A percentile compares a stretch with the other conserved stretches of the same genome.
These are phyloP conservation scores for Nidularia pulvinata DNA, from an alignment of 768 basidiomycete genomes.

Conservation along the genomic window DNA sequence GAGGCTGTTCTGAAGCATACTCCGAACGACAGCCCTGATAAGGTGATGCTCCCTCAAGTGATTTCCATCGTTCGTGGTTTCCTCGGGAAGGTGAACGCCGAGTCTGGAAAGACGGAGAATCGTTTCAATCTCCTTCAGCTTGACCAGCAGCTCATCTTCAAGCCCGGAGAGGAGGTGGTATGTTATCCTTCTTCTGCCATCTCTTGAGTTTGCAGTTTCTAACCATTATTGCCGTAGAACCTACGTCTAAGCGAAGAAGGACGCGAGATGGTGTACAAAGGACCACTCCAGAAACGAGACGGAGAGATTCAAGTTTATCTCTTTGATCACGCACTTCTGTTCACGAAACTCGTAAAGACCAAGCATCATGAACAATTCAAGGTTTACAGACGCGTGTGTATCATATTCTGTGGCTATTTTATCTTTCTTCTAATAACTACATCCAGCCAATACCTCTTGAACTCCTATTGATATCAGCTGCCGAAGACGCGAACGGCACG, in stretches of 20 bases:
- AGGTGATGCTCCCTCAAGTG: conserved; percentile 72
- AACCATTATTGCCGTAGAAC: no score
- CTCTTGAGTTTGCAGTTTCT: no score
- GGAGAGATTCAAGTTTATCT: conserved; percentile 93
- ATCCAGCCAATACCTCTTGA: conserved; percentile 98
- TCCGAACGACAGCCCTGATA: conserved; percentile 87
- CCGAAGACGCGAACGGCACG: conserved; percentile 57
- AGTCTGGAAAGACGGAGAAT: conserved; percentile 96
- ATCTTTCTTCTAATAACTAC: no score
- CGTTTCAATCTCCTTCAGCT: conserved; percentile 94
- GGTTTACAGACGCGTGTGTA: conserved; percentile 87
- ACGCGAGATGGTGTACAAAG: conserved; percentile 91
- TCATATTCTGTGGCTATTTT: neutral
- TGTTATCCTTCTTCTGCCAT: conserved; percentile 22
- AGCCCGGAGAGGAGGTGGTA: conserved; percentile 89
- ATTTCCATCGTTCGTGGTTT: conserved; percentile 80
- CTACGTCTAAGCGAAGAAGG: conserved; percentile 85
- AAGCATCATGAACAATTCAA: conserved; percentile 91
- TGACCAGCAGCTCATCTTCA: conserved; percentile 88
- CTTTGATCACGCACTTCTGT: conserved; percentile 95
- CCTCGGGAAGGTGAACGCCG: conserved; percentile 85
- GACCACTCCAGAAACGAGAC: conserved; percentile 84
- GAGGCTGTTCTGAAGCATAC: conserved; percentile 94
- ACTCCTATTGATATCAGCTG: conserved; percentile 78
- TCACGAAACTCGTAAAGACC: conserved; percentile 85